Base-by-base conservation (phyloP, 306 rosid genomes). In the Quercus engelmannii region DNA sequence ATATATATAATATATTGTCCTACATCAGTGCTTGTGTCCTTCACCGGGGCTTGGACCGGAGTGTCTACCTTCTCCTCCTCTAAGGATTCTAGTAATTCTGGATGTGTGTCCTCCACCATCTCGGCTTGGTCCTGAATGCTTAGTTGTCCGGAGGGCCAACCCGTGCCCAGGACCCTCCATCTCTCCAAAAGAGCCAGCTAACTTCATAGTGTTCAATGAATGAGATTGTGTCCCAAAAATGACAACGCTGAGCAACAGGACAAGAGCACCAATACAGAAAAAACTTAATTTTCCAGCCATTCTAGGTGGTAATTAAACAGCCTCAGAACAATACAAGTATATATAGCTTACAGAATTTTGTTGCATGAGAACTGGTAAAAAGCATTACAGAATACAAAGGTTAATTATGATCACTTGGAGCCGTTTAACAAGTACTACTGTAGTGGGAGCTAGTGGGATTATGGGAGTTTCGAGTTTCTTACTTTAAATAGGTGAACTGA, bases 81-180 rank as follows among this genome's bases (percentile, higher is more conserved):
- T 26, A n/a, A 38, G 77, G 69, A 58, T 28, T 63, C 75, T 67
- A 28, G 61, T 35, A 31, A 25, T 33, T 14, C 28, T 55, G 51
- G 55, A 65, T 55, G 71, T 74, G 38, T 90, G 91, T 71, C 87
- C 87, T 75, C 78, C 76, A 21, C 90, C 91, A 68, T 86, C 63
- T 26, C 43, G 56, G 82, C 87, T 90, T 77, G 91, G 91, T 58
- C 90, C 85, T 6, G 88, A 76, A 82, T 72, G 79, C 90, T 82
- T 86, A 80, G 79, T 71, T 52, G 75, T 78, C 83, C 78, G 6
- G n/a, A 83, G 12, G 33, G 75, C 28, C 52, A 71, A 69, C 31
- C 69, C 54, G 64, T 55, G 85, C 61, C 4, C 35, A 21, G 74
- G 20, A 17, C 68, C 69, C 69, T 72, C 41, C 70, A 13, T 61